Base-by-base conservation (phyloP, 2,329 filamentous ascomycete genomes). In the Phialophora verrucosa region DNA sequence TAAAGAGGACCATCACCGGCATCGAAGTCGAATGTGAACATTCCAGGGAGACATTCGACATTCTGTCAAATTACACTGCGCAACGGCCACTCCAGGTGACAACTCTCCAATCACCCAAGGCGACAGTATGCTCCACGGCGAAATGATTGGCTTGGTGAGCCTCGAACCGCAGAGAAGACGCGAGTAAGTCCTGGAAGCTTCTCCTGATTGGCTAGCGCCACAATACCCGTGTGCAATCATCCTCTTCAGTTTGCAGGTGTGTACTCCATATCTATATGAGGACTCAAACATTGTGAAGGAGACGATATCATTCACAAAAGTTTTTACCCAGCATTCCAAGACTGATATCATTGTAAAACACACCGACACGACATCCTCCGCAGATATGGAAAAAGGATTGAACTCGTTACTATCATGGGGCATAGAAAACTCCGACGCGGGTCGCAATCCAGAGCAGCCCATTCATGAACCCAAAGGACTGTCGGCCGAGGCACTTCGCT, bases 331-430 rank as follows among this genome's bases (percentile, higher is more conserved):
- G 5, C n/a, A 14, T 20, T 32, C 17, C n/a, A n/a, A 20, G 6
- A 44, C 38, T 17, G 12, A 42, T 8, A 55, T 14, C 10, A 17
- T 42, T 61, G 10, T 8, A 20, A n/a, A 42, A 38, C 47, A 54
- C 50, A 17, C 64, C 44, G 31, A 50, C 47, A 60, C 44, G 35
- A 50, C 47, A 60, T 50, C 66, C 59, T 70, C 57, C 17, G 62
- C 58, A 54, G 83, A 78, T 75, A 83, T 83, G 83, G 83, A 86
- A 79, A 88, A 84, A 78, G 83, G 84, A 71, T 84, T 94, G 76
- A 93, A 91, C 81, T 85, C 88, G 63, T 88, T 94, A 78, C 87
- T 95, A 67, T 90, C 91, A 85, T 95, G 91, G 91, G 84, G 88
- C 73, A 84, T 90, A 74, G 81, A 89, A 74, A 90, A 90, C 77